Evolutionary conservation across 2,329 filamentous ascomycete genomes (phyloP), one percentile per base, ranked within the genome.

Genomic region (Malbranchea zuffiana): DNA sequence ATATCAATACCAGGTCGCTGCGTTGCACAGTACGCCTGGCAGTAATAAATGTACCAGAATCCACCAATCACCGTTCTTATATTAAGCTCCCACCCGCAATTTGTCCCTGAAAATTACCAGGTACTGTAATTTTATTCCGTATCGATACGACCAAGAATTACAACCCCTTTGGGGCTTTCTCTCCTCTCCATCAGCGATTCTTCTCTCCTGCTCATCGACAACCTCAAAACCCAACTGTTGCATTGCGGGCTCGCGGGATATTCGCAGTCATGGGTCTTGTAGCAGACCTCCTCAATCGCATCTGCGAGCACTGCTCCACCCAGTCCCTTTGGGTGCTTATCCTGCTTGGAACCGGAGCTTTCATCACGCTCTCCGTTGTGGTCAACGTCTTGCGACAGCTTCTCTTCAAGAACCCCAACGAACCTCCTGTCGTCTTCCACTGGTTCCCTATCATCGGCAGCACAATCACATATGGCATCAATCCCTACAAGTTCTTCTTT

Each of bases 381-480:
- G 53, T 87, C 65, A 95, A 96, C 60, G 78, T 96, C 47, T 54
- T 83, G 49, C 70, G 70, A 45, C 88, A 96, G 63, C 50, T 92
- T 39, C 65, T 95, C 44, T 76, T 85, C 66, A 82, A 75, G 65
- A 88, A 86, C 50, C 74, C 80, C 35, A 82, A 86, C 57, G 81
- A 86, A 57, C 82, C 82, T 19, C 75, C 75, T 0, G 50, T 78
- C 19, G 75, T 78, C 32, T 78, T 78, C 59, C 75, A 78, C 59
- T 73, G 66, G 68, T 61, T 79, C 20, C 74, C 75, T 41, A 63
- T 93, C 48, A 71, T 98, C 52, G 88, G 88, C 46, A 95, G 80
- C 67, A 95, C 90, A 42, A 69, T 96, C 51, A 82, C 76, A 29
- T 98, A 96, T 65, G 88, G 88, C 60, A 95, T 95, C 63, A 85